Conservation (phyloP, 768 basidiomycete genomes). For the Boletus sp. region DNA sequence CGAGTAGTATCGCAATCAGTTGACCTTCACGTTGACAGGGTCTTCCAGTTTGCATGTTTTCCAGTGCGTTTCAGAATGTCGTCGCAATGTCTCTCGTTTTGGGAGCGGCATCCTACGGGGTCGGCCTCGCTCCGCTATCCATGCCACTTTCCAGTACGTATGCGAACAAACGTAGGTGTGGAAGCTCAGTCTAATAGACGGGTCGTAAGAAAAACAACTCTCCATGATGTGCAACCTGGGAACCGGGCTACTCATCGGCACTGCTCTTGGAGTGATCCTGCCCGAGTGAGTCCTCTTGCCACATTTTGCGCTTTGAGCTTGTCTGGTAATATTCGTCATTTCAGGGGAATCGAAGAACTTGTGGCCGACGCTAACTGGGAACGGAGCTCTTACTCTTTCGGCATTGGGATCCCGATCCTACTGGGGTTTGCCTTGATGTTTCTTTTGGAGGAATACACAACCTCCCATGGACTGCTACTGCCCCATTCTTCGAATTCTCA, state of each 20-base stretch:
- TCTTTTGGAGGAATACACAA: slow-evolving; percentile 59
- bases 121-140: slow-evolving; percentile 74
- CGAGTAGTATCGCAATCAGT: neutral
- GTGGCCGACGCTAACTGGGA: slow-evolving; percentile 34
- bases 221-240: slow-evolving; percentile 56
- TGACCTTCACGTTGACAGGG: neutral
- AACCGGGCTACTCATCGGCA: slow-evolving; percentile 83
- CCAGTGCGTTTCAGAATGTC: slow-evolving; percentile 22
- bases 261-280: slow-evolving; percentile 87
- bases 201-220: slow-evolving; percentile 42
- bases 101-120: slow-evolving; percentile 59
- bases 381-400: slow-evolving; percentile 43
- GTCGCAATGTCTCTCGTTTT: slow-evolving; percentile 54
- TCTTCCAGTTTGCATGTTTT: slow-evolving; percentile 16
- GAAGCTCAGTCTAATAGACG: slow-evolving; percentile 22
- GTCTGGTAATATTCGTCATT: neutral
- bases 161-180: slow-evolving; percentile 2
- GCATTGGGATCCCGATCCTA: slow-evolving; percentile 62
- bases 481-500: slow-evolving; percentile 12
- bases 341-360: slow-evolving; percentile 70
- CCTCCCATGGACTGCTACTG: slow-evolving; percentile 46
- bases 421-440: slow-evolving; percentile 58
- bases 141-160: slow-evolving; percentile 63
- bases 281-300: slow-evolving; percentile 70
- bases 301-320: neutral